Evolutionary conservation across 73 alveolate genomes (phyloP).

Genomic region (Paramecium tetraurelia): DNA sequence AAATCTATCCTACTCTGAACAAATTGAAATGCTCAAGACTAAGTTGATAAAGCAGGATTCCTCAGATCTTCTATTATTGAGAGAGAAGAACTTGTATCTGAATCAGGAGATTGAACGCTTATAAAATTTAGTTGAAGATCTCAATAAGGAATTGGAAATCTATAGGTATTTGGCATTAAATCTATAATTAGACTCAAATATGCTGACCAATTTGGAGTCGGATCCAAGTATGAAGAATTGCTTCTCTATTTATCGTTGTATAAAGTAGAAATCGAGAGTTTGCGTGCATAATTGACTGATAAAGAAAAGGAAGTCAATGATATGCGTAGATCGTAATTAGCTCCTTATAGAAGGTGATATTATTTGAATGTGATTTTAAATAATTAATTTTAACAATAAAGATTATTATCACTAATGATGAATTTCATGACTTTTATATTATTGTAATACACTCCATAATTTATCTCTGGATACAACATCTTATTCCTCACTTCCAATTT

Average conservation of each 20-base stretch:
- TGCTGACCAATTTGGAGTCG: constrained; percentile 53
- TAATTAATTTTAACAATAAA: neutral
- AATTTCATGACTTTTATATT: neutral
- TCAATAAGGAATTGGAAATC: neutral
- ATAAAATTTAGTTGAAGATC: neutral
- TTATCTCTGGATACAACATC: neutral
- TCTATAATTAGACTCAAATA: neutral
- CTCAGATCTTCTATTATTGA: neutral
- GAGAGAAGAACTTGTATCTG: neutral
- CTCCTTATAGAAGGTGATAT: constrained; percentile 13
- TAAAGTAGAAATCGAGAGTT: constrained; percentile 37
- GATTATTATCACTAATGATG: neutral
- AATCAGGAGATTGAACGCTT: constrained; percentile 30
- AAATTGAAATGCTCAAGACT: constrained; percentile 1
- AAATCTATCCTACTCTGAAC: constrained; percentile 10
- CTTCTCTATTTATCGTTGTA: constrained; percentile 18
- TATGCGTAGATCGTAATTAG: constrained; percentile 29
- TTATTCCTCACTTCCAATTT: neutral
- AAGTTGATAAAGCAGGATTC: neutral
- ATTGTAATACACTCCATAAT: neutral
- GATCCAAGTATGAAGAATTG: constrained; percentile 37
- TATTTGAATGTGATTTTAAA: neutral
- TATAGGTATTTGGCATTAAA: neutral
- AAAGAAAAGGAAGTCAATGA: constrained; percentile 51
- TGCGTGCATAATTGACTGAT: neutral